These are phyloP conservation scores for Pythium brachiatum DNA, from an alignment of 352 stramenopile genomes.

Conservation along the genomic window DNA sequence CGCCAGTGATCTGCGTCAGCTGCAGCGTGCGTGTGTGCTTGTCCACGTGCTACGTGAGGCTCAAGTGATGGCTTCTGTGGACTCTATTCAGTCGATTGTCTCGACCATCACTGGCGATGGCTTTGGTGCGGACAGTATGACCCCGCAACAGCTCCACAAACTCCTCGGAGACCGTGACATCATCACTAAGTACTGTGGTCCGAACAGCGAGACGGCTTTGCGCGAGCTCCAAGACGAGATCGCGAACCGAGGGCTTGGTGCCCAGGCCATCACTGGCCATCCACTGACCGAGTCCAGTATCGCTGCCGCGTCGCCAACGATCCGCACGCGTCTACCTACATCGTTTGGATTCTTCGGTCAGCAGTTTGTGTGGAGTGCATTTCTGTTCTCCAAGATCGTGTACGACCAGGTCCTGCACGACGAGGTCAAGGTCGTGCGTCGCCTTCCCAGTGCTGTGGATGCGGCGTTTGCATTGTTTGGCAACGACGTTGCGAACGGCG, in stretches of 20 bases:
- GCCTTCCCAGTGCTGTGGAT: slow-evolving; percentile 27
- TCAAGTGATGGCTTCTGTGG: not conserved
- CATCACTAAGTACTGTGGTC: not conserved
- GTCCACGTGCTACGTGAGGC: slow-evolving; percentile 23
- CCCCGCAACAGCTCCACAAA: slow-evolving; percentile 17
- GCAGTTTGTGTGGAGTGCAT: slow-evolving; percentile 33
- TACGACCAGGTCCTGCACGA: slow-evolving; percentile 24
- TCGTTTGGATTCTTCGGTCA: slow-evolving; percentile 28
- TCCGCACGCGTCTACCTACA: slow-evolving; percentile 8
- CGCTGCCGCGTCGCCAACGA: slow-evolving; percentile 3
- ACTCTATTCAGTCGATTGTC: slow-evolving; percentile 13
- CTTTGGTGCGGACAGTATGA: slow-evolving; percentile 24
- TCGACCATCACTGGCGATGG: slow-evolving; percentile 19
- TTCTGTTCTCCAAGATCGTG: slow-evolving; percentile 31
- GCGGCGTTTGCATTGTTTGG: slow-evolving; percentile 24
- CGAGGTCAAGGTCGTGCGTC: slow-evolving; percentile 19
- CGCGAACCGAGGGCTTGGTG: slow-evolving; percentile 8
- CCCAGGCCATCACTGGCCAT: slow-evolving; percentile 24
- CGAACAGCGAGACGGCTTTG: slow-evolving; percentile 1
- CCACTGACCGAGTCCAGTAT: slow-evolving; percentile 5
- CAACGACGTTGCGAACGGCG: slow-evolving; percentile 19
- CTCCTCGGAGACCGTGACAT: slow-evolving; percentile 14
- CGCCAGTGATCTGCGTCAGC: slow-evolving; percentile 16
- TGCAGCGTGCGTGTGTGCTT: slow-evolving; percentile 21
- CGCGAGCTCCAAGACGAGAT: slow-evolving; percentile 18